A percentile compares a stretch with the other conserved stretches of the same genome.
These are phyloP conservation scores for Talaromyces trachyspermus DNA, from an alignment of 495 filamentous ascomycete species.

Conservation along the genomic window DNA sequence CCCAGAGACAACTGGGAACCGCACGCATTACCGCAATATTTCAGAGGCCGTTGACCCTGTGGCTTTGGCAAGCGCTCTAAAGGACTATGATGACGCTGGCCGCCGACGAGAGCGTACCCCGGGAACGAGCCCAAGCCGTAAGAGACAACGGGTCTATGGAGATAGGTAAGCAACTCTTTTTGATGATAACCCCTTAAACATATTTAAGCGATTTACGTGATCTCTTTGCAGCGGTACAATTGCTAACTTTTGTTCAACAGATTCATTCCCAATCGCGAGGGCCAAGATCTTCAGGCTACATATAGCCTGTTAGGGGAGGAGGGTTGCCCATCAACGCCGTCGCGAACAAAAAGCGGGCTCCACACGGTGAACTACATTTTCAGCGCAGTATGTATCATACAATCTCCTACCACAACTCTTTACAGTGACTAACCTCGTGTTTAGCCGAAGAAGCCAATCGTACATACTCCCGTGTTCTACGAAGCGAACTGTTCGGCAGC, in stretches of 20 bases:
- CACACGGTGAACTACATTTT: slow-evolving; percentile 86
- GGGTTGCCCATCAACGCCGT: slow-evolving; percentile 84
- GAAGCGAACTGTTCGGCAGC: slow-evolving; percentile 83
- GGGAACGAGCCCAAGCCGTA: slow-evolving; percentile 72
- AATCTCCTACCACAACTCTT: background rate
- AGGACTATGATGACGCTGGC: slow-evolving; percentile 55
- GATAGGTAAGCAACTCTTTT: slow-evolving; percentile 50
- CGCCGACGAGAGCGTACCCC: slow-evolving; percentile 61
- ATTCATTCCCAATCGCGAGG: slow-evolving; percentile 92
- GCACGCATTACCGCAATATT: slow-evolving; percentile 23
- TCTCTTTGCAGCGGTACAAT: background rate
- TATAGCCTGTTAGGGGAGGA: slow-evolving; percentile 88
- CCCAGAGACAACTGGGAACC: slow-evolving; percentile 23
- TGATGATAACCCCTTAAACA: slow-evolving; percentile 8
- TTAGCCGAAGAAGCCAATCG: slow-evolving; percentile 92
- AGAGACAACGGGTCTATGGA: slow-evolving; percentile 78
- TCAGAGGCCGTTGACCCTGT: slow-evolving; percentile 54
- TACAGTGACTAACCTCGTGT: background rate
- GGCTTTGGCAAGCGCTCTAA: slow-evolving; percentile 56
- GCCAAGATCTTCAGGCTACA: slow-evolving; percentile 86
- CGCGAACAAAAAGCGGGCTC: slow-evolving; percentile 75
- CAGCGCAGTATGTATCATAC: slow-evolving; percentile 65
- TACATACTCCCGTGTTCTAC: slow-evolving; percentile 81
- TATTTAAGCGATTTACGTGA: background rate
- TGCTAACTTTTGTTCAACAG: slow-evolving; percentile 40